These are phyloP conservation scores for Paecilomyces sp. DNA, from an alignment of 2,329 filamentous ascomycete species.

Conservation along the genomic window DNA sequence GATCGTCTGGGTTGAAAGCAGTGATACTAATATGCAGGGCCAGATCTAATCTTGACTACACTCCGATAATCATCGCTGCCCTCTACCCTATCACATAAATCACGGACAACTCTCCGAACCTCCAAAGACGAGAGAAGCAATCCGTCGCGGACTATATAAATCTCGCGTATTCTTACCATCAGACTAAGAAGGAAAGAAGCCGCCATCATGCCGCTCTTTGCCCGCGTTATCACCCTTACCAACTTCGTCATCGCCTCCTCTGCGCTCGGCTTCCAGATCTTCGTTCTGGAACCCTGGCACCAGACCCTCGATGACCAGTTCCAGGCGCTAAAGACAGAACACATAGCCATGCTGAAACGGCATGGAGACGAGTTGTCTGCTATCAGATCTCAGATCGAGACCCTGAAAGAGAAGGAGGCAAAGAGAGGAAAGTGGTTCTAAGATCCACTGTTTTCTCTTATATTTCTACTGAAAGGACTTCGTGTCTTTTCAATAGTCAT, in stretches of 20 bases:
- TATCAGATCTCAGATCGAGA: not conserved
- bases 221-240: slow-evolving; percentile 51
- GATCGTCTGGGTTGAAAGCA: not conserved
- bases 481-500: not conserved
- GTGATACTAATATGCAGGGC: not conserved
- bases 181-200: not conserved
- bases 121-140: not conserved
- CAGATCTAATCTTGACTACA: not conserved
- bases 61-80: not conserved
- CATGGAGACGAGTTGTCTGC: not conserved
- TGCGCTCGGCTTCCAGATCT: slow-evolving; percentile 60
- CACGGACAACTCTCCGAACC: not conserved
- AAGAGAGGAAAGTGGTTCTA: not conserved
- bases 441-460: not conserved
- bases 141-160: not conserved
- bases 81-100: not conserved
- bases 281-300: slow-evolving; percentile 66
- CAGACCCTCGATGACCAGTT: slow-evolving; percentile 58
- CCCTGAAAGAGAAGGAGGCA: not conserved
- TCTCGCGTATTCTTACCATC: not conserved
- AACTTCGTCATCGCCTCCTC: slow-evolving; percentile 61
- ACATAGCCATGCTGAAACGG: slow-evolving; percentile 26
- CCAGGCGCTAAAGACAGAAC: slow-evolving; percentile 52
- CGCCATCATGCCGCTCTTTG: slow-evolving; percentile 35
- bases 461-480: not conserved